Conservation (phyloP, 1,284 basidiomycete genomes). For the Cryptococcus sp. region DNA sequence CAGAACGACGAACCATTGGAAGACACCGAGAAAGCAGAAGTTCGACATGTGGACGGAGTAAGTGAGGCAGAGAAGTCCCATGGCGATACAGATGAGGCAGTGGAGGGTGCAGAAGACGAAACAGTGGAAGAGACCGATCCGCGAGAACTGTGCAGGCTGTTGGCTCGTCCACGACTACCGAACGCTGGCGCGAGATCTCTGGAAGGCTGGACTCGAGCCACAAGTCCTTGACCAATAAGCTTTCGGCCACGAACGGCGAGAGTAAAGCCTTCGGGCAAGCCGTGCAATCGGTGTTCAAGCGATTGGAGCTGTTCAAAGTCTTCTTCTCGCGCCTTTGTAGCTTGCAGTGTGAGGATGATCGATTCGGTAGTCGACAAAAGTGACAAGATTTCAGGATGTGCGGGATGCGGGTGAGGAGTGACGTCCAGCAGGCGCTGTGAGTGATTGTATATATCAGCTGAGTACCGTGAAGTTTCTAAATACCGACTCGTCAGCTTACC, state of each 20-base stretch:
- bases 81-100: conserved; percentile 24
- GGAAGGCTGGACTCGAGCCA: conserved; percentile 52
- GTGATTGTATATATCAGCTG: conserved; percentile 5
- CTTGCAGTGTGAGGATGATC: conserved; percentile 71
- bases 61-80: conserved; percentile 30
- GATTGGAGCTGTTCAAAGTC: conserved; percentile 72
- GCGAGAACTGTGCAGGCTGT: conserved; percentile 30
- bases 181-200: conserved; percentile 33
- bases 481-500: conserved; percentile 54
- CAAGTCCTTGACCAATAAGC: conserved; percentile 67
- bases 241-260: conserved; percentile 71
- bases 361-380: conserved; percentile 68
- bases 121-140: conserved; percentile 30
- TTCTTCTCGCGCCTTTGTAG: conserved; percentile 79
- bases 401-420: conserved; percentile 69
- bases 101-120: conserved; percentile 25
- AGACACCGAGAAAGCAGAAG: conserved; percentile 36
- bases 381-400: conserved; percentile 67
- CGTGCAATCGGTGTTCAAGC: conserved; percentile 64
- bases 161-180: conserved; percentile 14
- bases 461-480: background rate
- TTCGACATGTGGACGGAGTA: conserved; percentile 23
- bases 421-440: conserved; percentile 64
- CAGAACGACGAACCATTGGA: conserved; percentile 18
- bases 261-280: conserved; percentile 60